These are phyloP conservation scores for Tetrapisispora arboricola DNA, from an alignment of 805 yeast species.

Conservation along the genomic window DNA sequence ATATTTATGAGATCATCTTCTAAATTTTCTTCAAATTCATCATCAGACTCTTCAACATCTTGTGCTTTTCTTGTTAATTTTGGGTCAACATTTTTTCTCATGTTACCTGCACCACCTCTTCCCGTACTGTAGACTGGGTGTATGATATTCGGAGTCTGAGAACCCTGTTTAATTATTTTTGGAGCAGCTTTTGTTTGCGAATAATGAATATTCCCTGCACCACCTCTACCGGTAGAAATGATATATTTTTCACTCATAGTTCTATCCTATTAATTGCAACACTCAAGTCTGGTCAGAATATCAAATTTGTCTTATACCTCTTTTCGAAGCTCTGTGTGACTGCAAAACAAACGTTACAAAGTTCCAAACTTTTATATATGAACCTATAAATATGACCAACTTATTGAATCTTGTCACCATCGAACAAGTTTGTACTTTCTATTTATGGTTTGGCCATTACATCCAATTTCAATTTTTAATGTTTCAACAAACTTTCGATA, in stretches of 20 bases:
- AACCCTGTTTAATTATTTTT: conserved; percentile 46
- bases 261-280: too few species aligned
- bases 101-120: conserved; percentile 72
- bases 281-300: too few species aligned
- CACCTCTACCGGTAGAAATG: conserved; percentile 66
- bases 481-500: too few species aligned
- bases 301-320: too few species aligned
- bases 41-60: conserved; percentile 44
- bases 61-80: conserved; percentile 51
- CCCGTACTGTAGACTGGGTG: conserved; percentile 58
- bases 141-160: conserved; percentile 49
- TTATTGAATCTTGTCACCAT: too few species aligned
- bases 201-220: conserved; percentile 56
- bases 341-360: too few species aligned
- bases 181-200: conserved; percentile 43
- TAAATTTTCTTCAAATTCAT: background rate
- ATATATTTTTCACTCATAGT: conserved; percentile 6
- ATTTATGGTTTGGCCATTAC: too few species aligned
- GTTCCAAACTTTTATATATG: too few species aligned
- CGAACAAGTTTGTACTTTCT: too few species aligned
- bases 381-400: too few species aligned
- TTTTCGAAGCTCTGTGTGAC: too few species aligned
- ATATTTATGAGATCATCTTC: conserved; percentile 2
- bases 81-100: conserved; percentile 53
- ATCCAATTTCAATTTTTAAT: too few species aligned